A percentile compares a stretch with the other conserved stretches of the same genome.
These are phyloP conservation scores for Byssochlamys sp. DNA, from an alignment of 2,329 filamentous ascomycete genomes.

Conservation along the genomic window DNA sequence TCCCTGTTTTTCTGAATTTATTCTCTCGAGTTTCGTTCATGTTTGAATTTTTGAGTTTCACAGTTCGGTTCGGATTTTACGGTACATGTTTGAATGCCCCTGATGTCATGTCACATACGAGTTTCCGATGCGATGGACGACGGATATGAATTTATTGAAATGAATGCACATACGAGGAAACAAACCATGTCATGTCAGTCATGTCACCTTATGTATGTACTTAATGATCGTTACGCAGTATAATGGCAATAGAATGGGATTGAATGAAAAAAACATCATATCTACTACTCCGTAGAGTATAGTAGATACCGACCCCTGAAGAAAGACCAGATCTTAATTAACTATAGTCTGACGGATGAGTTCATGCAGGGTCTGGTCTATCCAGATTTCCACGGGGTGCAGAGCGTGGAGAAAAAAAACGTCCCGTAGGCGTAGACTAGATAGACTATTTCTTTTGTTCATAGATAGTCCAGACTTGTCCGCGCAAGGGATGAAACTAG, in stretches of 20 bases:
- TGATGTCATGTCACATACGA: neutral
- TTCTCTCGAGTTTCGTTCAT: neutral
- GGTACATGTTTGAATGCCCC: neutral
- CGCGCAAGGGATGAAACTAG: constrained; percentile 1
- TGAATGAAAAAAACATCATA: neutral
- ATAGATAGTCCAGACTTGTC: too few species aligned
- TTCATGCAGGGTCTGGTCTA: neutral
- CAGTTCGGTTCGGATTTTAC: neutral
- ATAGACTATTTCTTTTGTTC: too few species aligned
- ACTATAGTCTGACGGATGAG: too few species aligned
- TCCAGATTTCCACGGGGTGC: too few species aligned
- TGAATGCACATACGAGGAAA: neutral
- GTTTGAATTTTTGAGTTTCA: neutral
- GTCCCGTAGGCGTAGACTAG: too few species aligned
- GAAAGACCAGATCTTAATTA: too few species aligned
- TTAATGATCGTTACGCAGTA: neutral
- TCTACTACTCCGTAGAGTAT: too few species aligned
- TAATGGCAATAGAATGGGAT: neutral
- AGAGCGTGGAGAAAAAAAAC: too few species aligned
- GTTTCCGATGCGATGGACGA: neutral
- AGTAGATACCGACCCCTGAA: too few species aligned
- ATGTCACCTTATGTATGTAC: neutral
- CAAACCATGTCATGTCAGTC: neutral
- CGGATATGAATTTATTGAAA: neutral
- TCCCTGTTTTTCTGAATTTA: neutral